A percentile compares a stretch with the other conserved stretches of the same genome.
These are phyloP conservation scores for Aaosphaeria arxii DNA, from an alignment of 2,329 filamentous ascomycete species.

Conservation along the genomic window DNA sequence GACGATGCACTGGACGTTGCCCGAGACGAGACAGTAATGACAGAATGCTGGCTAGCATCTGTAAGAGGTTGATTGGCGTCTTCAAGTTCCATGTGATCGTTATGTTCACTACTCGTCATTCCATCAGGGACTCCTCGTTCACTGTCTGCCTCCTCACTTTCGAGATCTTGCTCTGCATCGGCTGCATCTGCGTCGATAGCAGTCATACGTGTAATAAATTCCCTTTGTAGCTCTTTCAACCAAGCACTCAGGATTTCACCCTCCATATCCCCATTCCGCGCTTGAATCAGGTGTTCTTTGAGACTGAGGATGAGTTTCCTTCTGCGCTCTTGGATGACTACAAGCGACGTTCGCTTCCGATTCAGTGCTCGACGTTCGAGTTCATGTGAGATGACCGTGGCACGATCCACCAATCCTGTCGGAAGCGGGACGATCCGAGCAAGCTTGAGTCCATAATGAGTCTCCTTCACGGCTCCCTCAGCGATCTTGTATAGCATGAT, in stretches of 20 bases:
- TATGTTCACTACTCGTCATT: constrained; percentile 5
- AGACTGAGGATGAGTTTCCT: constrained; percentile 72
- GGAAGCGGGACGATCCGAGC: constrained; percentile 75
- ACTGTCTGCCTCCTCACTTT: constrained; percentile 2
- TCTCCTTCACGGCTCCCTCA: constrained; percentile 66
- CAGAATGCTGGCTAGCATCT: constrained; percentile 13
- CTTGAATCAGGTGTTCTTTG: constrained; percentile 69
- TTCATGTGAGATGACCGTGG: constrained; percentile 62
- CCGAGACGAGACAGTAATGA: constrained; percentile 19
- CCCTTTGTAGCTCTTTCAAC: constrained; percentile 65
- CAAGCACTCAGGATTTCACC: constrained; percentile 62
- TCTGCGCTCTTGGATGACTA: constrained; percentile 58
- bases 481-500: constrained; percentile 85
- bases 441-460: constrained; percentile 81
- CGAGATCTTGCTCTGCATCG: constrained; percentile 4
- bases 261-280: constrained; percentile 62
- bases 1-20: constrained; percentile 14
- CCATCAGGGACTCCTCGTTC: neutral
- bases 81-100: constrained; percentile 1
- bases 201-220: constrained; percentile 72
- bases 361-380: constrained; percentile 58
- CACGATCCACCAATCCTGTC: constrained; percentile 61
- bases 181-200: constrained; percentile 54
- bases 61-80: constrained; percentile 7
- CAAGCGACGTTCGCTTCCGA: constrained; percentile 58